Base-by-base conservation (phyloP, 1,284 basidiomycete species). In the Apiotrichum siamense region DNA sequence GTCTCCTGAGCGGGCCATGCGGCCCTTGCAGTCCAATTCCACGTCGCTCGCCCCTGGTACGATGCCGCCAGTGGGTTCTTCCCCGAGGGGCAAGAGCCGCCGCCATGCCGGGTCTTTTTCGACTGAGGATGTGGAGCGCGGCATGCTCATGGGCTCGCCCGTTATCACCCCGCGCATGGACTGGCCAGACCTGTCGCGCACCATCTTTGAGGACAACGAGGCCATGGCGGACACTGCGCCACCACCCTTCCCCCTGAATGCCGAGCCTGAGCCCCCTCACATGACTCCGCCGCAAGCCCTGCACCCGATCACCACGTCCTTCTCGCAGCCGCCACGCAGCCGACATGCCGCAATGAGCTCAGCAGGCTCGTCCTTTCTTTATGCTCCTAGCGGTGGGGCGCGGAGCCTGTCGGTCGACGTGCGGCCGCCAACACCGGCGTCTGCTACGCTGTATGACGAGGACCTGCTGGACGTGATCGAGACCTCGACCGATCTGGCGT, bases 41-140 rank as follows among this genome's bases (percentile, higher is more conserved):
- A 36, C 7, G 10, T n/a, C n/a, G n/a, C 15, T 37, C 23, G 32
- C 21, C 7, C 13, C 23, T n/a, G 38, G 38, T 12, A 20, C 50
- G 9, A 49, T 44, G 45, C 49, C 53, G 12, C 45, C 49, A 0
- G 26, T 47, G 11, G 51, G 51, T 15, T 31, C 57, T 9, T 53
- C 50, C 1, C 57, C 57, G 0, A 66, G 40, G 73, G 49, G 81
- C 78, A 61, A 80, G 79, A 55, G 80, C 1, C 62, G 90, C n/a
- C 79, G 91, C 21, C 88, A 94, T 68, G 91, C 87, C 2, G 91
- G 91, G 7, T 94, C 90, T 1, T 96, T 94, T 76, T 92, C 88
- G 59, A 85, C 81, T 31, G 87, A 89, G 65, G 91, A 96, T 67
- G 86, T 96, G 1, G 85, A 93, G 69, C 83, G 88, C 49, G 91